phyloP scores from a whole-genome alignment of 192 early-diverging fungal species.

The Coemansia sp. region DNA sequence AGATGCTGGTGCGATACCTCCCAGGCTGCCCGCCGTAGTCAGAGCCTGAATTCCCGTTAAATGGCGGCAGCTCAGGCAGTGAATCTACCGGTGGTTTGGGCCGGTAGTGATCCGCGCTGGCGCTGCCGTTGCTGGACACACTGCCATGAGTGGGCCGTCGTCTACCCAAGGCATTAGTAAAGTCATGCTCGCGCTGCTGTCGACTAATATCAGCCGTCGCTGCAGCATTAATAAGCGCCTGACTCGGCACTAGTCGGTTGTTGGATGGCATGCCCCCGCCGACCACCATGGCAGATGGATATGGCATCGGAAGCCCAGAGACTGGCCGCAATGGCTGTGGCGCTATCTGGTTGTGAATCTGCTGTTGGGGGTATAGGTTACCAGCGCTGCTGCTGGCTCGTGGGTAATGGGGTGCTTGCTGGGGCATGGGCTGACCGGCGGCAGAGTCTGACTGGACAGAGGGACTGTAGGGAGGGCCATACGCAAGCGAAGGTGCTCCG shows the following conservation, averaged over 20 bases:
- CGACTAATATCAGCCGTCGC: conserved; percentile 33
- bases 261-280: conserved; percentile 44
- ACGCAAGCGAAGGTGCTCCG: conserved; percentile 5
- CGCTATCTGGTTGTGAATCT: not conserved
- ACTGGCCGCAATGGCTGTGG: conserved; percentile 7
- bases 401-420: conserved; percentile 18
- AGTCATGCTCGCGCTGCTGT: conserved; percentile 43
- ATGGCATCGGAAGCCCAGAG: conserved; percentile 8
- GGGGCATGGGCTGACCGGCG: not conserved
- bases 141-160: conserved; percentile 38
- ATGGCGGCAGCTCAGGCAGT: conserved; percentile 21
- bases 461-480: conserved; percentile 19
- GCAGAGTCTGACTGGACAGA: conserved; percentile 32
- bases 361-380: conserved; percentile 9
- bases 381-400: conserved; percentile 16
- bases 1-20: not conserved
- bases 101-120: conserved; percentile 9
- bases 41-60: conserved; percentile 26
- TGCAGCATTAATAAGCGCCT: conserved; percentile 36
- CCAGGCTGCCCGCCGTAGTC: not conserved
- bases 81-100: not conserved
- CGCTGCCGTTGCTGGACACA: conserved; percentile 22
- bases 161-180: conserved; percentile 39
- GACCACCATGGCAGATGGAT: conserved; percentile 50
- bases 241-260: conserved; percentile 37